phyloP scores from a whole-genome alignment of 1,139 yeast genomes.

The Geotrichum siamense region DNA sequence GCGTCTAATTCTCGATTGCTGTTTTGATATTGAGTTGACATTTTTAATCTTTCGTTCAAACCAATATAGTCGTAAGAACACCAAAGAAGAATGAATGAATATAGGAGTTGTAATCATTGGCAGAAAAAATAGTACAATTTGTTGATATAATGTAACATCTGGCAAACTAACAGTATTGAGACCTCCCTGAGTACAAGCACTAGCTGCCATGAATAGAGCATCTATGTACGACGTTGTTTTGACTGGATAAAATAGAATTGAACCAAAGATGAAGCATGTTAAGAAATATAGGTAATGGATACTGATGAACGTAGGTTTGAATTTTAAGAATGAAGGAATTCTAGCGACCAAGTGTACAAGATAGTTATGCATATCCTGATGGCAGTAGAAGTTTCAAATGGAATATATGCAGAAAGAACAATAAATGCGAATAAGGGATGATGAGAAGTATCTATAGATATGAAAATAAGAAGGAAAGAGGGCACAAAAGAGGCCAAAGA shows the following conservation, averaged over 20 bases:
- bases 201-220: conserved; percentile 64
- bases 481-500: background rate
- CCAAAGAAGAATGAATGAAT: conserved; percentile 58
- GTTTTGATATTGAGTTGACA: conserved; percentile 65
- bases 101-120: conserved; percentile 78
- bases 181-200: conserved; percentile 88
- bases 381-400: too few relatives aligned
- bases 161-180: conserved; percentile 60
- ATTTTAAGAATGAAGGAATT: background rate
- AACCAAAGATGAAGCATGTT: conserved; percentile 44
- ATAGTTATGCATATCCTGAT: background rate
- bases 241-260: conserved; percentile 68
- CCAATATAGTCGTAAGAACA: conserved; percentile 26
- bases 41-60: conserved; percentile 82
- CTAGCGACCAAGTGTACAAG: background rate
- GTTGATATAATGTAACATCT: conserved; percentile 62
- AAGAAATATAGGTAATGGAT: conserved; percentile 15
- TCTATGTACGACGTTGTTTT: conserved; percentile 65
- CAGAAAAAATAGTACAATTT: conserved; percentile 40
- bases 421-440: background rate
- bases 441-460: background rate
- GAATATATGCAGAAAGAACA: background rate
- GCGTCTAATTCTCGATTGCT: conserved; percentile 43
- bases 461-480: background rate
- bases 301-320: conserved; percentile 9